Evolutionary conservation across 1,284 basidiomycete genomes (phyloP).

Genomic region (Cryptococcus sp.): DNA sequence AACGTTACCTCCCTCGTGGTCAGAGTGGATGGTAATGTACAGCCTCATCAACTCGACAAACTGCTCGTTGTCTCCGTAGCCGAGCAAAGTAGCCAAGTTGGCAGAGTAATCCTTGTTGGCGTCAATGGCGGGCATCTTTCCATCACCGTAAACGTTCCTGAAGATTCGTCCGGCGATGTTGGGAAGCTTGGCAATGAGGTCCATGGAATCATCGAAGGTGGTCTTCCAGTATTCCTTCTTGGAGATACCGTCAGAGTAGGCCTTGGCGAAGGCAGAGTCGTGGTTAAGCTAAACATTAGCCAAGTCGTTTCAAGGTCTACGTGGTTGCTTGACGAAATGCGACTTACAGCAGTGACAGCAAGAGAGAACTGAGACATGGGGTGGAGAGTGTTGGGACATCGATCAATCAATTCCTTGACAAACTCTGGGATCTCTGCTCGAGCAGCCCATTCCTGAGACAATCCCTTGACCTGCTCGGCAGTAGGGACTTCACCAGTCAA

Average conservation of each 20-base stretch:
- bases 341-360: slow-evolving; percentile 81
- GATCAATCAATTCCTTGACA: slow-evolving; percentile 87
- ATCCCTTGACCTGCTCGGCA: slow-evolving; percentile 73
- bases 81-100: slow-evolving; percentile 88
- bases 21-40: slow-evolving; percentile 97
- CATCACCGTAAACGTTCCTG: slow-evolving; percentile 82
- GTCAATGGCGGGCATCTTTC: slow-evolving; percentile 87
- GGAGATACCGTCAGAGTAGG: slow-evolving; percentile 84
- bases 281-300: slow-evolving; percentile 91
- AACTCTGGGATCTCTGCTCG: slow-evolving; percentile 83
- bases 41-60: slow-evolving; percentile 94
- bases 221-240: slow-evolving; percentile 98
- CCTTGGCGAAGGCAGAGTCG: slow-evolving; percentile 94
- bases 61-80: slow-evolving; percentile 80
- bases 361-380: slow-evolving; percentile 96
- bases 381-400: slow-evolving; percentile 88
- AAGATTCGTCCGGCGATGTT: slow-evolving; percentile 96
- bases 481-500: slow-evolving; percentile 90
- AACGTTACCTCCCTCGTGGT: slow-evolving; percentile 98
- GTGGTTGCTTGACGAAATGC: slow-evolving; percentile 10
- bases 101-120: slow-evolving; percentile 84
- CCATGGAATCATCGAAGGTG: slow-evolving; percentile 94
- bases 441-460: slow-evolving; percentile 89
- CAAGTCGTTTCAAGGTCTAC: neutral
- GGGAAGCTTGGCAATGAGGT: slow-evolving; percentile 95